Conservation (phyloP, 2,329 filamentous ascomycete species). For the Cladosporium sp. region DNA sequence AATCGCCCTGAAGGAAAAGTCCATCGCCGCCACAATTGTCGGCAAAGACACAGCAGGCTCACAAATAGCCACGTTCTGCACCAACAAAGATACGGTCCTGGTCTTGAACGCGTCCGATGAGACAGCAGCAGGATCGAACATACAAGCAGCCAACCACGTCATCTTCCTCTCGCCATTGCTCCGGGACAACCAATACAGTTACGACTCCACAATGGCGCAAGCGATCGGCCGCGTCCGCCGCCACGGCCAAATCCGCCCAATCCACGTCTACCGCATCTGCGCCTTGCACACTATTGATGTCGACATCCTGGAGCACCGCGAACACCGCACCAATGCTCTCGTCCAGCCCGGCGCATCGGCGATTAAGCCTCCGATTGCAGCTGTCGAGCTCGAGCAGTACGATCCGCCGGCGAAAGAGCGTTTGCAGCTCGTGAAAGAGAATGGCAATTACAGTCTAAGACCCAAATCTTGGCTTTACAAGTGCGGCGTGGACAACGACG, state of each 20-base stretch:
- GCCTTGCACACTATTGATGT: conserved; percentile 69
- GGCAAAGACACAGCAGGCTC: conserved; percentile 31
- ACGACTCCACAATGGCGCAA: conserved; percentile 62
- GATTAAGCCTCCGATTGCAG: conserved; percentile 22
- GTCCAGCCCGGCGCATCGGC: conserved; percentile 25
- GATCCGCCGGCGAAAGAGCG: conserved; percentile 27
- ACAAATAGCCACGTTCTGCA: conserved; percentile 30
- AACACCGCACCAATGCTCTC: conserved; percentile 35
- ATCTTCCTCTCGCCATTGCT: conserved; percentile 63
- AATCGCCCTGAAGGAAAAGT: conserved; percentile 35
- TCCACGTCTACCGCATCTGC: conserved; percentile 71
- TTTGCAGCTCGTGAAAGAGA: conserved; percentile 35
- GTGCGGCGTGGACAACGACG: conserved; percentile 20
- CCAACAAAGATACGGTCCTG: conserved; percentile 50
- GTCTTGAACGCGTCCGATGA: conserved; percentile 60
- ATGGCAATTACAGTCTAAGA: conserved; percentile 35
- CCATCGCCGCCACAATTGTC: conserved; percentile 43
- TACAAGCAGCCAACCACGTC: conserved; percentile 65
- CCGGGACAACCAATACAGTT: conserved; percentile 53
- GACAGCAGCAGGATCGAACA: conserved; percentile 61
- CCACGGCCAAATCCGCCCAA: conserved; percentile 59
- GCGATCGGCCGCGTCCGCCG: conserved; percentile 63
- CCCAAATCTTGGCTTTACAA: conserved; percentile 36
- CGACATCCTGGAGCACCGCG: conserved; percentile 50
- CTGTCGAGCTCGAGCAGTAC: conserved; percentile 23